Evolutionary conservation across 169 alveolate genomes (phyloP).

Genomic region (Besnoitia besnoiti): DNA sequence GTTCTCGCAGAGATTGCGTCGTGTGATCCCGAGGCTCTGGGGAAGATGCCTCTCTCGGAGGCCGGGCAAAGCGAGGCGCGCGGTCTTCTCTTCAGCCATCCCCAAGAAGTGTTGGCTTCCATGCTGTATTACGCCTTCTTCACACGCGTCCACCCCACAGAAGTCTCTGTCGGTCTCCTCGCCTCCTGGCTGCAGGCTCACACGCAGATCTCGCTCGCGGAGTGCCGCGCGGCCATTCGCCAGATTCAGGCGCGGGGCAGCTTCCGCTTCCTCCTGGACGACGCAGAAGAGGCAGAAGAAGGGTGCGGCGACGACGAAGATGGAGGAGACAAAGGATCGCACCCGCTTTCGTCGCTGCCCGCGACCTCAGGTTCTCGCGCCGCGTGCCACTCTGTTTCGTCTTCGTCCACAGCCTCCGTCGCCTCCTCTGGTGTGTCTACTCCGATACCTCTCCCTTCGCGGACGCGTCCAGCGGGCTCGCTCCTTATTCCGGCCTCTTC

Average conservation of each 20-base stretch:
- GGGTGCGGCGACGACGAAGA: background rate
- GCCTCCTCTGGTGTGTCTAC: background rate
- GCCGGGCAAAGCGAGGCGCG: background rate
- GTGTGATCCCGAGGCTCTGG: too few species aligned
- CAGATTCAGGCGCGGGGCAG: background rate
- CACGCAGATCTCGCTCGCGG: background rate
- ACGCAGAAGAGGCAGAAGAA: background rate
- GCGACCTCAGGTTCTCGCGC: background rate
- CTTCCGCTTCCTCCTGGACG: background rate
- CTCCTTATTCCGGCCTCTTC: too few species aligned
- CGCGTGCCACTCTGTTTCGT: background rate
- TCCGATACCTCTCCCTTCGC: background rate
- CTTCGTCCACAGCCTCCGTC: background rate
- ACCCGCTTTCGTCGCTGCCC: too few species aligned
- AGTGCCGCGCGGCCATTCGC: background rate
- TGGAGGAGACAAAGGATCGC: background rate
- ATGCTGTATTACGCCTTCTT: conserved; percentile 18
- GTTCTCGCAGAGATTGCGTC: background rate
- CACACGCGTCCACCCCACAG: background rate
- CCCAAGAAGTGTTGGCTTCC: background rate
- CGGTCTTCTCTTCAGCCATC: background rate
- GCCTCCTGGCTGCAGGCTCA: conserved; percentile 28
- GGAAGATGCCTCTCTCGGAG: background rate
- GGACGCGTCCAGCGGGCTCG: too few species aligned
- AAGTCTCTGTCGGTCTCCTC: background rate